Evolutionary conservation across 1,284 basidiomycete genomes (phyloP).

Genomic region (Pholiota adiposa): DNA sequence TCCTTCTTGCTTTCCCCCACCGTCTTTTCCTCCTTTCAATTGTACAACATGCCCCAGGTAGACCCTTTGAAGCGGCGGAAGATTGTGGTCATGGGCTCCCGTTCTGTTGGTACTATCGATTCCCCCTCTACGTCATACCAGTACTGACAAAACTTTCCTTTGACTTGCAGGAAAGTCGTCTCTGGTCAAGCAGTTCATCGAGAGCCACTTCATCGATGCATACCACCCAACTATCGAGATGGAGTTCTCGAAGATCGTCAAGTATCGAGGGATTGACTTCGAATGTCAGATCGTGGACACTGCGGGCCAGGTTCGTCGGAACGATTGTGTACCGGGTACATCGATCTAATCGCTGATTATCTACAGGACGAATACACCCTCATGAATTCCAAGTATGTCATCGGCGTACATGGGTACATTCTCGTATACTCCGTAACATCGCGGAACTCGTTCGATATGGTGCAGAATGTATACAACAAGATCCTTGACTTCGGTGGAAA

Average conservation of each 20-base stretch:
- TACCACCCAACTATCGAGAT: constrained; percentile 90
- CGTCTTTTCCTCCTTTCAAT: not conserved
- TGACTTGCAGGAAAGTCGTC: constrained; percentile 48
- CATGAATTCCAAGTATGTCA: constrained; percentile 49
- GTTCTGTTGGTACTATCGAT: constrained; percentile 45
- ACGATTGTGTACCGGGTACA: not conserved
- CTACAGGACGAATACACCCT: constrained; percentile 54
- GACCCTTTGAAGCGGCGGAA: constrained; percentile 42
- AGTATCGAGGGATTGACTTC: constrained; percentile 85
- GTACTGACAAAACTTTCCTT: not conserved
- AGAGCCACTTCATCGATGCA: constrained; percentile 46
- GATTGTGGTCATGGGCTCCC: constrained; percentile 49
- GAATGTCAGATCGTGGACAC: constrained; percentile 98
- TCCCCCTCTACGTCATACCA: constrained; percentile 22
- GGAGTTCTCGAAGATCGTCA: constrained; percentile 86
- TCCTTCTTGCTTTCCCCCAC: not conserved
- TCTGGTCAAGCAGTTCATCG: constrained; percentile 46
- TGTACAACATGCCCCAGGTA: constrained; percentile 1
- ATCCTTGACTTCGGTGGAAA: constrained; percentile 93
- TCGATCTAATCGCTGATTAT: constrained; percentile 12
- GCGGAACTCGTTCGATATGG: constrained; percentile 93
- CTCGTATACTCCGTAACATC: constrained; percentile 93
- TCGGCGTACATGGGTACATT: constrained; percentile 54
- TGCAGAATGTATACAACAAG: constrained; percentile 95
- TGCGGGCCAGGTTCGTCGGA: constrained; percentile 78